phyloP scores from a whole-genome alignment of 495 filamentous ascomycete genomes.

The Penicillium roqueforti region DNA sequence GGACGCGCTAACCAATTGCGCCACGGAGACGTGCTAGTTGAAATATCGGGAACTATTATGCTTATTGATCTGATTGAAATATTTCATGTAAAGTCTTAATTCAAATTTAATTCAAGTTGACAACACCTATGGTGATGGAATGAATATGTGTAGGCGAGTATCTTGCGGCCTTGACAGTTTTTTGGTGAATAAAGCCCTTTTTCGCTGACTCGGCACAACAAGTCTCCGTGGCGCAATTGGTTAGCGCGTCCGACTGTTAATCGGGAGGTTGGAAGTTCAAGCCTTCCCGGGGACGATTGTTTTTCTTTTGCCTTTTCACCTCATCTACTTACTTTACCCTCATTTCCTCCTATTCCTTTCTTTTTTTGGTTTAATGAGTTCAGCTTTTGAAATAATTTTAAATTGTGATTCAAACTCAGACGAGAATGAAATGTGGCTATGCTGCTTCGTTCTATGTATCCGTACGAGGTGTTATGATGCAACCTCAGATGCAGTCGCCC shows the following conservation, averaged over 20 bases:
- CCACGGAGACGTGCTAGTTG: conserved; percentile 34
- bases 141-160: too few relatives aligned
- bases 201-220: background rate
- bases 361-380: background rate
- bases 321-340: background rate
- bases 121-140: too few relatives aligned
- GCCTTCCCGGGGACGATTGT: conserved; percentile 39
- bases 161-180: too few relatives aligned
- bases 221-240: conserved; percentile 47
- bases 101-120: too few relatives aligned
- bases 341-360: background rate
- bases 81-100: too few relatives aligned
- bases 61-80: too few relatives aligned
- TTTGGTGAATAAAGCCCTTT: too few relatives aligned
- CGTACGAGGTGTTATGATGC: conserved; percentile 6
- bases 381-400: background rate
- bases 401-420: background rate
- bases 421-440: conserved; percentile 3
- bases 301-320: conserved; percentile 12
- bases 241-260: conserved; percentile 51
- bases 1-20: conserved; percentile 50
- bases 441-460: conserved; percentile 5
- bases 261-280: conserved; percentile 49
- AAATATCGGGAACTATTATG: too few relatives aligned
- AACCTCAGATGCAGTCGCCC: conserved; percentile 12